Conservation (phyloP, 306 rosid genomes). For the Malus asiatica region DNA sequence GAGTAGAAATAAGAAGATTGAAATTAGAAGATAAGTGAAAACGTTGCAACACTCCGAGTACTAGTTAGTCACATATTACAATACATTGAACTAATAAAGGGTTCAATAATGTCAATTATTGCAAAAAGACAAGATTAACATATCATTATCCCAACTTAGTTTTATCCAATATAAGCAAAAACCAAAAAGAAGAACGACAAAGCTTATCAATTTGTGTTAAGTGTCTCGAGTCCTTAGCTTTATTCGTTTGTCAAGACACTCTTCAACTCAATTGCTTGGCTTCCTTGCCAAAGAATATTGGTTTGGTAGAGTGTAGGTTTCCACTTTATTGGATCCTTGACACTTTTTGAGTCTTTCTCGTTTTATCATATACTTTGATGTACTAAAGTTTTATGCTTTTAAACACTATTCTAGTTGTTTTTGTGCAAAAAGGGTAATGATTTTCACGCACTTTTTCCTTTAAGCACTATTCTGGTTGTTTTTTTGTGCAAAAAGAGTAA, state of each 20-base stretch:
- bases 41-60: no score
- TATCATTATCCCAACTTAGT: not conserved
- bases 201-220: not conserved
- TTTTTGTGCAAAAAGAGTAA: no score
- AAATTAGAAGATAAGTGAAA: no score
- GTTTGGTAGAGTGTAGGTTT: not conserved
- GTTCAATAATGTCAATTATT: not conserved
- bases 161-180: not conserved
- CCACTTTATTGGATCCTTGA: slow-evolving; percentile 5
- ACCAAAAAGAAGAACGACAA: not conserved
- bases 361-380: not conserved
- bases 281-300: not conserved
- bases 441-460: not conserved
- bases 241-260: not conserved
- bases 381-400: not conserved
- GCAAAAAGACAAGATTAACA: not conserved
- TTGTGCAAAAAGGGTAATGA: no score
- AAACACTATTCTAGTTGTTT: not conserved
- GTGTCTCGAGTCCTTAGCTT: not conserved
- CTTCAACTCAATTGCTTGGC: not conserved
- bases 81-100: not conserved
- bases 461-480: no score
- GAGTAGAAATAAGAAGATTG: no score
- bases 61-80: not conserved
- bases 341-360: not conserved